Evolutionary conservation across 768 basidiomycete species (phyloP).

Genomic region (Dioszegia hungarica): DNA sequence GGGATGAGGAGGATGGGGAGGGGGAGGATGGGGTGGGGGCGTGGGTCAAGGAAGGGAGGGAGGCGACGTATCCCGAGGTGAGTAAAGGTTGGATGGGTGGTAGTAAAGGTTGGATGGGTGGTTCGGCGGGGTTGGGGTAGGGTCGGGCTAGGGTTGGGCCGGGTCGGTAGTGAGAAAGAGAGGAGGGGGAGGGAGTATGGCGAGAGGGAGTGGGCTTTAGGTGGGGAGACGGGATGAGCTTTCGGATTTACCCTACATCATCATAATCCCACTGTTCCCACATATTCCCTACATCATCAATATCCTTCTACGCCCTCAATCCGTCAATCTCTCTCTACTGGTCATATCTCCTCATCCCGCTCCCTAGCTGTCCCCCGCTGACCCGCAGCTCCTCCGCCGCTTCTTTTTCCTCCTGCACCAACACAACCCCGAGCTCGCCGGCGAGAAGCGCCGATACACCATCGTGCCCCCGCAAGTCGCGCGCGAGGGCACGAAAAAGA

Average conservation of each 20-base stretch:
- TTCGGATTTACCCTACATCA: background rate
- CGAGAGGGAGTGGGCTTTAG: too few relatives aligned
- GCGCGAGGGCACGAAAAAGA: slow-evolving; percentile 95
- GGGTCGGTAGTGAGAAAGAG: background rate
- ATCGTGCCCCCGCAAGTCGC: slow-evolving; percentile 92
- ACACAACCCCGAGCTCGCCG: slow-evolving; percentile 84
- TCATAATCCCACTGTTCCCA: background rate
- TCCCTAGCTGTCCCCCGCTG: background rate
- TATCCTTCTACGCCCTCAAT: background rate
- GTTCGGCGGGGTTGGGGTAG: background rate
- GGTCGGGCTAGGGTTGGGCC: background rate
- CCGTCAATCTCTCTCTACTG: background rate
- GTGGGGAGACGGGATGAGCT: too few relatives aligned
- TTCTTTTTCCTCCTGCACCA: slow-evolving; percentile 88
- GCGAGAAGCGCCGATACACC: slow-evolving; percentile 84
- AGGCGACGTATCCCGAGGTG: slow-evolving; percentile 94
- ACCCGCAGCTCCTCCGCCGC: slow-evolving; percentile 72
- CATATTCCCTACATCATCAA: background rate
- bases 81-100: slow-evolving; percentile 22
- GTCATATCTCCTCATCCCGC: too few relatives aligned
- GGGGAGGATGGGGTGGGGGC: slow-evolving; percentile 56
- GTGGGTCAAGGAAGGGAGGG: slow-evolving; percentile 88
- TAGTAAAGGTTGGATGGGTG: background rate
- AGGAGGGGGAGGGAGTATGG: background rate
- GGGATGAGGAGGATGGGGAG: too few relatives aligned